Conservation (phyloP, 345 rosid species). For the Acer campestre region DNA sequence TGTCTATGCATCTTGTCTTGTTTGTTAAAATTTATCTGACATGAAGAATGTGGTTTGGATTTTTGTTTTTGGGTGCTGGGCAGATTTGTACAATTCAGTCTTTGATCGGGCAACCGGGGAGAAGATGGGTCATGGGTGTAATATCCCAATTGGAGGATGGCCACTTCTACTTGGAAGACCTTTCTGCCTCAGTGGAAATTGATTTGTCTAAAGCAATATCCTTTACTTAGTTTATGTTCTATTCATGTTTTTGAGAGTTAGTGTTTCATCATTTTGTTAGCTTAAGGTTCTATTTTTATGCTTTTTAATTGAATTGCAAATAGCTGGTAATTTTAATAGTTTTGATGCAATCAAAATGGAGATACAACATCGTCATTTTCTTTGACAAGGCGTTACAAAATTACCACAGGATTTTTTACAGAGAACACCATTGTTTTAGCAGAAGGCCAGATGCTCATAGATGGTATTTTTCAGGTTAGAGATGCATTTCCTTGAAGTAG, state of each 20-base stretch:
- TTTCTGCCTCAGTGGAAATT: slow-evolving; percentile 89
- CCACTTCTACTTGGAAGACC: slow-evolving; percentile 91
- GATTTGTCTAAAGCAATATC: slow-evolving; percentile 93
- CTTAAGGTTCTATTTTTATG: not conserved
- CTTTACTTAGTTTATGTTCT: slow-evolving; percentile 38
- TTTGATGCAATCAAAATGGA: not conserved
- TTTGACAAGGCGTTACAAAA: slow-evolving; percentile 67
- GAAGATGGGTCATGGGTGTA: slow-evolving; percentile 94
- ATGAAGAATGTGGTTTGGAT: slow-evolving; percentile 6
- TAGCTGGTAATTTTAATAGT: not conserved
- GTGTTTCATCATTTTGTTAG: not conserved
- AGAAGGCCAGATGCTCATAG: slow-evolving; percentile 82
- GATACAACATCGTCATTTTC: slow-evolving; percentile 27
- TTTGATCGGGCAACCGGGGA: slow-evolving; percentile 68
- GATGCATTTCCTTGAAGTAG: slow-evolving; percentile 7
- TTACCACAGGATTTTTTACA: slow-evolving; percentile 86
- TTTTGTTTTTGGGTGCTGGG: slow-evolving; percentile 14
- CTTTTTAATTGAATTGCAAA: not conserved
- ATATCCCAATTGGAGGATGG: slow-evolving; percentile 98
- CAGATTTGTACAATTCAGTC: slow-evolving; percentile 91
- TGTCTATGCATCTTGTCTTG: not conserved
- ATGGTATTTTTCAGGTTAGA: slow-evolving; percentile 81
- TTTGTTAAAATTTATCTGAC: not conserved
- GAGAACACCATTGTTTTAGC: slow-evolving; percentile 95
- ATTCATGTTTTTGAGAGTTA: not conserved